Evolutionary conservation across 345 rosid genomes (phyloP), one percentile per base, ranked within the genome.

Genomic region (Gossypium longicalyx): DNA sequence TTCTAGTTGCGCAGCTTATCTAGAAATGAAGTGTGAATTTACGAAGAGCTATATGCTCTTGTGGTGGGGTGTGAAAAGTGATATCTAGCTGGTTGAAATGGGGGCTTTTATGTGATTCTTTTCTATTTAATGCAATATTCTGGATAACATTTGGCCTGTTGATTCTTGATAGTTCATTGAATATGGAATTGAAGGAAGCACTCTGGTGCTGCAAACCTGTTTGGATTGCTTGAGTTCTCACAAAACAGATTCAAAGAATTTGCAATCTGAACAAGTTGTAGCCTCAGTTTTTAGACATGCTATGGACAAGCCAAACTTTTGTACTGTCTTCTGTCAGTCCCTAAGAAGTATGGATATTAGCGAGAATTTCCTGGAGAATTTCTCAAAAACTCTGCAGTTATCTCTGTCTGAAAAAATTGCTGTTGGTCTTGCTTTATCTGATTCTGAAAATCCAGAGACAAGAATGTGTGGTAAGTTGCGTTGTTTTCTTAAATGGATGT

Each of bases 401-500:
- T 87, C 98, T 0, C 49, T 81, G 48, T 75, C 85, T 66, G 95
- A 94, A 80, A 94, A 88, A 82, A 83, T 94, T 70, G 83, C 75
- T 72, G 74, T 88, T 74, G 92, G 87, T 83, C 92, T 94, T 71
- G 93, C 97, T 58, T 82, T 94, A 48, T 84, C 86, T 43, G 90
- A 86, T 68, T 86, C 89, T 47, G 94, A 88, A 59, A 81, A 77
- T 73, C 80, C 77, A 8, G 92, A 87, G 23, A 76, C 80, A 13
- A 81, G 82, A 76, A 81, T 78, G 61, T 74, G 77, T 61, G 97
- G 97, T 88, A 76, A 75, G 88, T 67, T 81, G 64, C 59, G 23
- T 12, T 67, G 27, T 34, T 51, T 52, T 71, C 23, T 47, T 76
- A 29, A 9, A 25, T 29, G 4, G 13, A 12, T 34, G 65, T 56